Base-by-base conservation (phyloP, 441 rosid species). In the Populus hybrid region DNA sequence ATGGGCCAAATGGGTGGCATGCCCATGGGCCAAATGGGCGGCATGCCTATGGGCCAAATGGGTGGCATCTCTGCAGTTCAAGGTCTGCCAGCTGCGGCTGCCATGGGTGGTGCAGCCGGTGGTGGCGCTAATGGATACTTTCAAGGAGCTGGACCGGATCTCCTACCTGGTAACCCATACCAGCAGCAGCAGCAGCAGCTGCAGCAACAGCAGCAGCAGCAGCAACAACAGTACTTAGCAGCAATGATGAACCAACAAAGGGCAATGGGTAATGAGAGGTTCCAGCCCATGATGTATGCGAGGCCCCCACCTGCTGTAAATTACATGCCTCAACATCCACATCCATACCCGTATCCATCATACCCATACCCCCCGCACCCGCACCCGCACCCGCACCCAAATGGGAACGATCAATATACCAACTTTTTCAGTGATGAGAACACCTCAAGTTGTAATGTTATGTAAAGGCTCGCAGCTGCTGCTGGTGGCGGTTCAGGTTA, bases 231-330 rank as follows among this genome's bases (percentile, higher is more conserved):
- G 59, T 89, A 88, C 81, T 40, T 91, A 78, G 89, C 94, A 1
- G 93, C 93, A 0, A 61, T 93, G 84, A 90, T 90, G 95, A 92
- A 90, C 88, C 99, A 95, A 79, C 95, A 91, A 72, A 87, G 93
- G 11, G 88, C 93, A 10, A 86, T 88, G 86, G 89, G 85, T 1
- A 90, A 87, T n/a, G 95, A 92, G 72, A 86, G 98, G 83, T 91
- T 89, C 86, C 98, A 94, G 76, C 98, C 87, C 38, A 84, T 95
- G 97, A 95, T 95, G 97, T 93, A 95, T 21, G 97, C 97, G 9
- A 87, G 94, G 80, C 98, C 93, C 34, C 95, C 97, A 0, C 87
- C 97, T 0, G 97, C 98, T 2, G 89, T 88, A 32, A 95, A 95
- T 82, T 95, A 90, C 86, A 77, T 90, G 89, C 97, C 98, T 3